A percentile compares a stretch with the other conserved stretches of the same genome.
phyloP scores from a whole-genome alignment of 2,329 filamentous ascomycete genomes.

The Penicillium sp. region DNA sequence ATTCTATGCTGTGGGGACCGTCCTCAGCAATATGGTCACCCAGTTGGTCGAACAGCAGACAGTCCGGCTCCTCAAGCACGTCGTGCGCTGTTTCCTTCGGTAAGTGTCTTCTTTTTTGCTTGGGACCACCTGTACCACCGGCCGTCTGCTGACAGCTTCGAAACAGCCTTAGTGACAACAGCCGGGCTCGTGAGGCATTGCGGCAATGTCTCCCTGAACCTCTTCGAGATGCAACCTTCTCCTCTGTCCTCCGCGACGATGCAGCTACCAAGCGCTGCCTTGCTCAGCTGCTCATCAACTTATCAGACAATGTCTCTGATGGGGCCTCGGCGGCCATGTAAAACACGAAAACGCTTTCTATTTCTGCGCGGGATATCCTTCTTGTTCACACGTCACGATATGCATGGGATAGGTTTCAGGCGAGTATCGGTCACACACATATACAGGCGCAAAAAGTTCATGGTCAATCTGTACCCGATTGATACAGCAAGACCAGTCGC shows the following conservation, averaged over 20 bases:
- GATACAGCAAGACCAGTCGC: conserved; percentile 7
- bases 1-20: conserved; percentile 96
- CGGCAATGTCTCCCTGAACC: conserved; percentile 95
- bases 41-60: conserved; percentile 98
- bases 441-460: conserved; percentile 30
- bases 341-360: conserved; percentile 31
- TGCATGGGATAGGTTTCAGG: conserved; percentile 39
- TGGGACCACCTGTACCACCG: background rate
- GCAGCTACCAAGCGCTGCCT: conserved; percentile 96
- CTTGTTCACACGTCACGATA: conserved; percentile 32
- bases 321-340: conserved; percentile 37
- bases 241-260: conserved; percentile 90
- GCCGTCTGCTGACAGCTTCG: conserved; percentile 2
- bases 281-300: conserved; percentile 92
- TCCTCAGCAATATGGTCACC: conserved; percentile 96
- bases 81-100: conserved; percentile 94
- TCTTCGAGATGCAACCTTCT: conserved; percentile 97
- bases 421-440: conserved; percentile 31
- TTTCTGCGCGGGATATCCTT: conserved; percentile 26
- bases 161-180: conserved; percentile 83
- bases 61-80: conserved; percentile 89
- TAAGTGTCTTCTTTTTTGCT: conserved; percentile 40
- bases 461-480: conserved; percentile 17
- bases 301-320: conserved; percentile 78
- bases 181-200: conserved; percentile 86